Evolutionary conservation across 2,329 filamentous ascomycete species (phyloP).

Genomic region (Penicillium sp.): DNA sequence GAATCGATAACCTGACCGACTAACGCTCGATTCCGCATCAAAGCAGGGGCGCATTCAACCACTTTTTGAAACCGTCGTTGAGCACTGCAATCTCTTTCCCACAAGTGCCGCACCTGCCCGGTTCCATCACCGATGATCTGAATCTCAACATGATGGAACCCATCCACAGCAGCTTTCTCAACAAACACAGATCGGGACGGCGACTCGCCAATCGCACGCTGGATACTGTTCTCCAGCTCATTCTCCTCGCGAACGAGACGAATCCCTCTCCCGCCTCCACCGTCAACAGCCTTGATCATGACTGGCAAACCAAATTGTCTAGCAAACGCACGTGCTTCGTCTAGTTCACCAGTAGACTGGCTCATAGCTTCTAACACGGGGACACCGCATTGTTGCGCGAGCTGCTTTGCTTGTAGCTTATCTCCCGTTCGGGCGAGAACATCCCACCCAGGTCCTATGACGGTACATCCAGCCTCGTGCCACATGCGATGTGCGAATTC

Average conservation of each 20-base stretch:
- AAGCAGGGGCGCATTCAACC: slow-evolving; percentile 59
- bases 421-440: slow-evolving; percentile 58
- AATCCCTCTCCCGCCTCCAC: slow-evolving; percentile 62
- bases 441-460: slow-evolving; percentile 58
- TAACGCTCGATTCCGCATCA: slow-evolving; percentile 47
- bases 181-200: slow-evolving; percentile 59
- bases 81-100: slow-evolving; percentile 62
- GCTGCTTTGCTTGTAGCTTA: slow-evolving; percentile 53
- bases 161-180: slow-evolving; percentile 62
- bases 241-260: slow-evolving; percentile 50
- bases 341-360: slow-evolving; percentile 44
- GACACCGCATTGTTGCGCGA: slow-evolving; percentile 54
- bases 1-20: slow-evolving; percentile 54
- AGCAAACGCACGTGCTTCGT: slow-evolving; percentile 59
- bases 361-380: slow-evolving; percentile 53
- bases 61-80: slow-evolving; percentile 63
- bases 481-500: slow-evolving; percentile 53
- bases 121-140: slow-evolving; percentile 59
- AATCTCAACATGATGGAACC: slow-evolving; percentile 61
- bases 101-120: slow-evolving; percentile 55
- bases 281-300: slow-evolving; percentile 65
- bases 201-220: slow-evolving; percentile 57
- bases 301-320: slow-evolving; percentile 53
- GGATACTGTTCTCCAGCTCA: slow-evolving; percentile 49
- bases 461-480: slow-evolving; percentile 48